Evolutionary conservation across 495 filamentous ascomycete genomes (phyloP).

Genomic region (Penicillium canescens): DNA sequence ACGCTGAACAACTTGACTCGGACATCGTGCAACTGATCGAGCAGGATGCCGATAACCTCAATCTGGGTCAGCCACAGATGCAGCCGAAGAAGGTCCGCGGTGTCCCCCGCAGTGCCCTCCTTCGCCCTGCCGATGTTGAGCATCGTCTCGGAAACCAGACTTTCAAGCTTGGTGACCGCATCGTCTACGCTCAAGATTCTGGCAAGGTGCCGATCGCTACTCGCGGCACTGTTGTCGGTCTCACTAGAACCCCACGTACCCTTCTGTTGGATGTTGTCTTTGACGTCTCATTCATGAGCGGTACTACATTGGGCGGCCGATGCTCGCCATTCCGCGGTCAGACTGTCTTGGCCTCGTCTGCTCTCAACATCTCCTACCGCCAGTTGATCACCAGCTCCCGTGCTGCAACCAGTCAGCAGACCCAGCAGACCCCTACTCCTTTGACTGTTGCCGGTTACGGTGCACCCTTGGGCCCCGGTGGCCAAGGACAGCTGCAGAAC

Average conservation of each 20-base stretch:
- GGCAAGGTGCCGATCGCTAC: constrained; percentile 94
- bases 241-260: constrained; percentile 79
- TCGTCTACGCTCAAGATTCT: constrained; percentile 89
- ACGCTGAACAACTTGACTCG: constrained; percentile 93
- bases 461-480: constrained; percentile 51
- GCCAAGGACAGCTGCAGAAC: constrained; percentile 67
- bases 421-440: constrained; percentile 49
- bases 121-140: constrained; percentile 90
- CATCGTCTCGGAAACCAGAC: constrained; percentile 82
- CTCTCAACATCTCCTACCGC: constrained; percentile 81
- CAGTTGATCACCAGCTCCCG: constrained; percentile 78
- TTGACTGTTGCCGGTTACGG: constrained; percentile 63
- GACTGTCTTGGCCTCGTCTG: constrained; percentile 78
- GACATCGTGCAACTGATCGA: constrained; percentile 83
- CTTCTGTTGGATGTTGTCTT: constrained; percentile 90
- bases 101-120: constrained; percentile 81
- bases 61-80: constrained; percentile 52
- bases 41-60: constrained; percentile 63
- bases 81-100: constrained; percentile 60
- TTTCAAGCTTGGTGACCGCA: constrained; percentile 84
- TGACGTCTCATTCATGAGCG: constrained; percentile 93
- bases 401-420: constrained; percentile 62
- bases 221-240: constrained; percentile 87
- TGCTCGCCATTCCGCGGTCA: constrained; percentile 97
- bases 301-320: constrained; percentile 81